Conservation (phyloP, 2,329 filamentous ascomycete species). For the Fusarium phyllophilum region DNA sequence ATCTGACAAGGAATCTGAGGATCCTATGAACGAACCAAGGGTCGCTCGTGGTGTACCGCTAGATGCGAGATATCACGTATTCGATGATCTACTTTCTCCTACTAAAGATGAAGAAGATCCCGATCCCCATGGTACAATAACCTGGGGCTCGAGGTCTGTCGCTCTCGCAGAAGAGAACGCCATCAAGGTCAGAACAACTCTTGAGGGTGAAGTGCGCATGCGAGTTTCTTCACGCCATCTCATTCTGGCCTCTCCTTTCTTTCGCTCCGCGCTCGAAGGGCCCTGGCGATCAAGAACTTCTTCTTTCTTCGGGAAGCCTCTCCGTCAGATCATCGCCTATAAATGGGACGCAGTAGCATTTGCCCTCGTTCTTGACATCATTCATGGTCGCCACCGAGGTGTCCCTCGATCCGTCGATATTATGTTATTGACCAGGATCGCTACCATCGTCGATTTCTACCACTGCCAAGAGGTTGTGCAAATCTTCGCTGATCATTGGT, state of each 20-base stretch:
- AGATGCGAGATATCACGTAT: background rate
- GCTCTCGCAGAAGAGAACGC: too few relatives aligned
- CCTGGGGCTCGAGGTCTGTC: too few relatives aligned
- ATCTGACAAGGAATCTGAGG: too few relatives aligned
- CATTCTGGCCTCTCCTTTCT: background rate
- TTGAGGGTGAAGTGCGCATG: background rate
- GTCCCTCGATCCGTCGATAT: background rate
- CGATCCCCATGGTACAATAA: background rate
- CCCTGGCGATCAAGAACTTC: too few relatives aligned
- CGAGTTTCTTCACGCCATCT: background rate
- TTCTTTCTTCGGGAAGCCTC: rapidly evolving
- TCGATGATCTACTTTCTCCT: background rate
- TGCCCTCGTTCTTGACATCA: background rate
- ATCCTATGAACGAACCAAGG: background rate
- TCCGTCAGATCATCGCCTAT: background rate
- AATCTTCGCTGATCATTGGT: too few relatives aligned
- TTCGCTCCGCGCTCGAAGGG: too few relatives aligned
- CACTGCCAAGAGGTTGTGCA: background rate
- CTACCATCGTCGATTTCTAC: constrained; percentile 16
- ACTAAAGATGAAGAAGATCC: background rate
- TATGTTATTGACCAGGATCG: background rate
- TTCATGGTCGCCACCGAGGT: background rate
- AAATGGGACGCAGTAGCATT: background rate
- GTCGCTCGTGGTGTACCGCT: background rate
- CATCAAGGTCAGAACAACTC: too few relatives aligned